Evolutionary conservation across 2,329 filamentous ascomycete species (phyloP).

Genomic region (Aphanocladium album): DNA sequence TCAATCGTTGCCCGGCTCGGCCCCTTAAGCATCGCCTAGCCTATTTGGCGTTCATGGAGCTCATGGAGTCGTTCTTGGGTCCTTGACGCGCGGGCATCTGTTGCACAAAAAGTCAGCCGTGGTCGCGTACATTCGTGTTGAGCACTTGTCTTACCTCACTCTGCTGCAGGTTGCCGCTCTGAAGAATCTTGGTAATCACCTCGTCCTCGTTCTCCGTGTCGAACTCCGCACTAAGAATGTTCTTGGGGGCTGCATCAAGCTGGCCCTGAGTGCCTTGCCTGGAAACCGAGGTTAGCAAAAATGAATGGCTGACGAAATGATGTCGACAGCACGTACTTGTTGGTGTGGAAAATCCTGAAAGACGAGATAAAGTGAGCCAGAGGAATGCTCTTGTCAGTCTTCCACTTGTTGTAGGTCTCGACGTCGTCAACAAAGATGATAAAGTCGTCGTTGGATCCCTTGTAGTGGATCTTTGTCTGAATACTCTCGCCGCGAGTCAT

Average conservation of each 20-base stretch:
- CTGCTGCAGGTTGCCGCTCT: constrained; percentile 66
- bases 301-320: too few relatives aligned
- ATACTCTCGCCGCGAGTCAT: constrained; percentile 69
- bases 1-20: neutral
- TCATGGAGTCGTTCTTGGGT: constrained; percentile 48
- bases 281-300: constrained; percentile 16
- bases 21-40: constrained; percentile 9
- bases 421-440: constrained; percentile 55
- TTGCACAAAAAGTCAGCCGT: neutral
- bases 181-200: constrained; percentile 73
- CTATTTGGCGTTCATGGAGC: constrained; percentile 39
- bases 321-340: constrained; percentile 87
- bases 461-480: constrained; percentile 79
- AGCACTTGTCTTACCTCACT: constrained; percentile 37
- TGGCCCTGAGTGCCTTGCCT: constrained; percentile 85
- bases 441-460: constrained; percentile 60
- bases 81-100: constrained; percentile 51
- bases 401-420: constrained; percentile 73
- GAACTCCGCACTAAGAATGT: constrained; percentile 77
- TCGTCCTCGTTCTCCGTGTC: constrained; percentile 75
- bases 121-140: constrained; percentile 9
- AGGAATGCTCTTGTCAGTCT: constrained; percentile 70
- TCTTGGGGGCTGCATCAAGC: constrained; percentile 70
- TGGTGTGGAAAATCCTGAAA: constrained; percentile 86
- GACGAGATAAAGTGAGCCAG: constrained; percentile 79